These are phyloP conservation scores for Caloboletus inedulis DNA, from an alignment of 1,284 basidiomycete genomes.

Conservation along the genomic window DNA sequence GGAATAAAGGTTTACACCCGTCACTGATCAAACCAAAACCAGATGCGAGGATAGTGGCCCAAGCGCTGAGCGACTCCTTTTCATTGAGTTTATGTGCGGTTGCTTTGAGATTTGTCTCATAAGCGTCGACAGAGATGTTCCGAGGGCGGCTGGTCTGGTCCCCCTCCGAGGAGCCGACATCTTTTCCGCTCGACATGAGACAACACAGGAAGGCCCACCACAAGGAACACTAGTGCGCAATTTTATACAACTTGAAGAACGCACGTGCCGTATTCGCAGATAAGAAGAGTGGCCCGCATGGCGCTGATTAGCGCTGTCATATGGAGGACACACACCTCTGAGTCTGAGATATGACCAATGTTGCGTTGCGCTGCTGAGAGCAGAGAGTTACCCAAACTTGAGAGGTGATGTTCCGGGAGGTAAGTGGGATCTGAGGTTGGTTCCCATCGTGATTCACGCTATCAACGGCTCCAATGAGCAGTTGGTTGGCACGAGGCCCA, in stretches of 20 bases:
- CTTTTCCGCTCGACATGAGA: slow-evolving; percentile 29
- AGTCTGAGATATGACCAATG: background rate
- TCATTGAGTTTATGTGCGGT: slow-evolving; percentile 26
- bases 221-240: background rate
- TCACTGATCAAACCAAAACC: slow-evolving; percentile 69
- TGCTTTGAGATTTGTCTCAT: slow-evolving; percentile 26
- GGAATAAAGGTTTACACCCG: slow-evolving; percentile 48
- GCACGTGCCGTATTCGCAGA: slow-evolving; percentile 25
- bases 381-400: slow-evolving; percentile 12
- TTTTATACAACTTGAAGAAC: slow-evolving; percentile 30
- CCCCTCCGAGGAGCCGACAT: slow-evolving; percentile 7
- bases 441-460: background rate
- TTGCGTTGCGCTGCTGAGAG: background rate
- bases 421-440: background rate
- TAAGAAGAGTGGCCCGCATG: background rate
- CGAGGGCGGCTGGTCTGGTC: slow-evolving; percentile 10
- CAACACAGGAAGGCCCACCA: background rate
- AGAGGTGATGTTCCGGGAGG: background rate
- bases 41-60: slow-evolving; percentile 61
- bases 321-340: slow-evolving; percentile 1
- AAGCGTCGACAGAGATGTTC: slow-evolving; percentile 23
- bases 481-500: background rate
- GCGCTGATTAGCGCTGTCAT: slow-evolving; percentile 7
- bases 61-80: slow-evolving; percentile 50
- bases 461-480: background rate